Evolutionary conservation across 805 yeast genomes (phyloP).

Genomic region (Pichia exigua): DNA sequence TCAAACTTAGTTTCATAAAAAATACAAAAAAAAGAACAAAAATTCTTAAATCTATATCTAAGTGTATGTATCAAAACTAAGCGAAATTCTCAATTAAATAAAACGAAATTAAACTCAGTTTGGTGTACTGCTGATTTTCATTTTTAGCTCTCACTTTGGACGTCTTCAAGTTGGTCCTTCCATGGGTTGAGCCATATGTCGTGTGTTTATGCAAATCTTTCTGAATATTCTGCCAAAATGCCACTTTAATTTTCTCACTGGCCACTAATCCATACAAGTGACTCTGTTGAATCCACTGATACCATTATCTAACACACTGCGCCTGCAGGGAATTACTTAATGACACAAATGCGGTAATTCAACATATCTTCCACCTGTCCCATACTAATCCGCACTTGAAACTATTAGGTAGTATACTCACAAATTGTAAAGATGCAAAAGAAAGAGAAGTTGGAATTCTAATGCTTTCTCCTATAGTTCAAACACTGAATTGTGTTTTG

Average conservation of each 20-base stretch:
- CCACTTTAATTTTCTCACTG: neutral
- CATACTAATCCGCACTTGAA: neutral
- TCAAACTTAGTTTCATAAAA: too few species aligned
- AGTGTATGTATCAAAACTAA: too few species aligned
- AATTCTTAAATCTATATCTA: too few species aligned
- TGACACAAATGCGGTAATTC: neutral
- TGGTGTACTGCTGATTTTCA: too few species aligned
- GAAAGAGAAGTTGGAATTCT: constrained; percentile 13
- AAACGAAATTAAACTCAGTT: too few species aligned
- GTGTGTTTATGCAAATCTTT: neutral
- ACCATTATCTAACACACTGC: neutral
- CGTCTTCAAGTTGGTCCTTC: too few species aligned
- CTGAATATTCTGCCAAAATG: too few species aligned
- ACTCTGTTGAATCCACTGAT: neutral
- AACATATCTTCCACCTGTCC: neutral
- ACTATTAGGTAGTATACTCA: too few species aligned
- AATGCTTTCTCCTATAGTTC: constrained; percentile 36
- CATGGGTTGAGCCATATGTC: too few species aligned
- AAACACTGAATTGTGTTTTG: constrained; percentile 40
- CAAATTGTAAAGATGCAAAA: constrained; percentile 8
- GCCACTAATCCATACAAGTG: neutral
- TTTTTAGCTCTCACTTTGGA: too few species aligned
- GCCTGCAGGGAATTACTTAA: neutral
- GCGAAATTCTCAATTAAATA: too few species aligned
- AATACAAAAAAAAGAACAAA: too few species aligned